phyloP scores from a whole-genome alignment of 1,284 basidiomycete species.

The Cutaneotrichosporon cyanovorans region DNA sequence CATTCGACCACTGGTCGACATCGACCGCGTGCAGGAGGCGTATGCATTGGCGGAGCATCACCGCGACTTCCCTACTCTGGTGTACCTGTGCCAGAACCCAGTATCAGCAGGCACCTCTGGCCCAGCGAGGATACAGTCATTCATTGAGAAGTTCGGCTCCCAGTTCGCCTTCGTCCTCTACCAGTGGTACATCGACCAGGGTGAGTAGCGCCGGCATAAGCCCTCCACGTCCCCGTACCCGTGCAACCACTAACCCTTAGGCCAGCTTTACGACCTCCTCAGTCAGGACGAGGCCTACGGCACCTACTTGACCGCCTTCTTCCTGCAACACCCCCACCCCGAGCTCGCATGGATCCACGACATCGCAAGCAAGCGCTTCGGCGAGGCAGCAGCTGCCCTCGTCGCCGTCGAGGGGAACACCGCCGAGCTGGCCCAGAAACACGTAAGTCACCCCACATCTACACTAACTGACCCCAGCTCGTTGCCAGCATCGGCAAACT shows the following conservation, averaged over 20 bases:
- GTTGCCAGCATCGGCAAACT: constrained; percentile 89
- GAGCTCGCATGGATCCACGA: constrained; percentile 86
- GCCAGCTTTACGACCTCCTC: constrained; percentile 66
- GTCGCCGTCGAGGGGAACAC: constrained; percentile 56
- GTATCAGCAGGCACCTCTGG: constrained; percentile 29
- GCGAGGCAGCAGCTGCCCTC: constrained; percentile 59
- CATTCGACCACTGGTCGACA: constrained; percentile 51
- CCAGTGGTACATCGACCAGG: constrained; percentile 55
- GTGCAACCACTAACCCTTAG: constrained; percentile 44
- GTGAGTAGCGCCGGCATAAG: constrained; percentile 21
- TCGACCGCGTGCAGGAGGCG: constrained; percentile 61
- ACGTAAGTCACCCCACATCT: too few relatives aligned
- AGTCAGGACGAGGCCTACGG: constrained; percentile 60
- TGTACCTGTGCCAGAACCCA: constrained; percentile 63
- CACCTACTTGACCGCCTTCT: constrained; percentile 65
- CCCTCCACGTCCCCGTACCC: too few relatives aligned
- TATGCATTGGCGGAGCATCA: constrained; percentile 78
- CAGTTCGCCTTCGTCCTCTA: constrained; percentile 83
- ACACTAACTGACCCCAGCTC: constrained; percentile 50
- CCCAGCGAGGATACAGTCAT: constrained; percentile 49
- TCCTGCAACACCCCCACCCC: constrained; percentile 57
- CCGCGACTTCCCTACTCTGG: constrained; percentile 72
- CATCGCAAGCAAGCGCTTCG: constrained; percentile 62
- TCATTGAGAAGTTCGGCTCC: constrained; percentile 72
- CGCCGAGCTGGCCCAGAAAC: constrained; percentile 56